Conservation (phyloP, 164 flowering plant species). For the Warburgia ugandensis region DNA sequence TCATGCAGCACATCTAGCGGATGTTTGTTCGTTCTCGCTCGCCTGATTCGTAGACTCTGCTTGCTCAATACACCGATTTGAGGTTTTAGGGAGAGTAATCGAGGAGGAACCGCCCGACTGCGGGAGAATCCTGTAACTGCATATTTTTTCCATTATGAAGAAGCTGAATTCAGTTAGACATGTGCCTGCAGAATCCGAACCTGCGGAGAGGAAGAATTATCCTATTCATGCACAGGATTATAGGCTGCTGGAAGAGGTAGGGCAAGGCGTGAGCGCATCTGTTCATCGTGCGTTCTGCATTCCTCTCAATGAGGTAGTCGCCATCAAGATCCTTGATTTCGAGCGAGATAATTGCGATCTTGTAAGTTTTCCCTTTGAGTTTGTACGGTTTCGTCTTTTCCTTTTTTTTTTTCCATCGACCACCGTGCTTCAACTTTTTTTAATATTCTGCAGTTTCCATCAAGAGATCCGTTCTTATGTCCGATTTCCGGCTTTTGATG, state of each 20-base stretch:
- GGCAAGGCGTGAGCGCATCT: conserved; percentile 73
- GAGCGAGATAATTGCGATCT: conserved; percentile 67
- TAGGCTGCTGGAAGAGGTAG: conserved; percentile 64
- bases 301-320: conserved; percentile 62
- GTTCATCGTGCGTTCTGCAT: conserved; percentile 72
- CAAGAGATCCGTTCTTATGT: not conserved
- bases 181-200: not conserved
- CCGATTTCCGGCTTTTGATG: not conserved
- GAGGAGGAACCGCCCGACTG: not conserved
- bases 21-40: too few species aligned
- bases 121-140: too few species aligned
- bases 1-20: not conserved
- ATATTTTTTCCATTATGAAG: not conserved
- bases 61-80: not conserved
- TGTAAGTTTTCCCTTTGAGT: conserved; percentile 32
- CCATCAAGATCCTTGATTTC: conserved; percentile 87
- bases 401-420: not conserved
- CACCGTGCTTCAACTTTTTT: not conserved
- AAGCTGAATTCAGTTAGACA: conserved; percentile 4
- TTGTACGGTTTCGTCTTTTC: not conserved
- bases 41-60: too few species aligned
- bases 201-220: conserved; percentile 63
- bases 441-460: not conserved
- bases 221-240: conserved; percentile 72
- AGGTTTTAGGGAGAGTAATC: too few species aligned